These are phyloP conservation scores for Pestalotiopsis sp. DNA, from an alignment of 2,329 filamentous ascomycete genomes.

Conservation along the genomic window DNA sequence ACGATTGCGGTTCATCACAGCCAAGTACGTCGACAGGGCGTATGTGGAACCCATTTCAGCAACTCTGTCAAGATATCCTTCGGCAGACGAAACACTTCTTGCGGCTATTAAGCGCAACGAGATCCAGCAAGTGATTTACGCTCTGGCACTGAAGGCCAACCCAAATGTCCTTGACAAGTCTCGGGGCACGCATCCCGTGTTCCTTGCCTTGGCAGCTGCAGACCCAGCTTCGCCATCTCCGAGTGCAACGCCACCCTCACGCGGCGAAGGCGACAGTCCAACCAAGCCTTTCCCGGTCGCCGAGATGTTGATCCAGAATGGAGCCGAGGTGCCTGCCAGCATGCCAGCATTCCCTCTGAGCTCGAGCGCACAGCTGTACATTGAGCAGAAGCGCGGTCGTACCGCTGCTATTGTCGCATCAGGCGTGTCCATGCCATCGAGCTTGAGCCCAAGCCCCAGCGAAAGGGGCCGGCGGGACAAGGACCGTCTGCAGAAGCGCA, in stretches of 20 bases:
- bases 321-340: constrained; percentile 77
- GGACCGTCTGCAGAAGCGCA: constrained; percentile 75
- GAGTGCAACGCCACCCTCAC: constrained; percentile 36
- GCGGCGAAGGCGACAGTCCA: constrained; percentile 47
- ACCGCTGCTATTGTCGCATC: constrained; percentile 39
- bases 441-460: constrained; percentile 34
- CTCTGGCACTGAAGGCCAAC: constrained; percentile 80
- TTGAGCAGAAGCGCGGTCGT: constrained; percentile 72
- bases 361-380: constrained; percentile 75
- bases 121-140: constrained; percentile 89
- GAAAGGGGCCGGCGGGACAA: constrained; percentile 61
- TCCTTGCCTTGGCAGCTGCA: constrained; percentile 86
- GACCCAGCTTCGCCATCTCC: constrained; percentile 78
- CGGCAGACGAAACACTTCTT: constrained; percentile 83
- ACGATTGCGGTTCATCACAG: constrained; percentile 89
- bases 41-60: constrained; percentile 79
- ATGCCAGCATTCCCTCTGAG: constrained; percentile 84
- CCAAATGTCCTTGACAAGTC: constrained; percentile 86
- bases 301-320: constrained; percentile 90
- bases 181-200: constrained; percentile 84
- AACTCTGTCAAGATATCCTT: constrained; percentile 73
- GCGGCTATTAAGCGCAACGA: constrained; percentile 96
- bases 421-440: constrained; percentile 52
- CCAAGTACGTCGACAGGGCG: constrained; percentile 85
- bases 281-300: constrained; percentile 80